A percentile compares a stretch with the other conserved stretches of the same genome.
Evolutionary conservation across 1,284 basidiomycete species (phyloP).

Genomic region (Papiliotrema laurentii): DNA sequence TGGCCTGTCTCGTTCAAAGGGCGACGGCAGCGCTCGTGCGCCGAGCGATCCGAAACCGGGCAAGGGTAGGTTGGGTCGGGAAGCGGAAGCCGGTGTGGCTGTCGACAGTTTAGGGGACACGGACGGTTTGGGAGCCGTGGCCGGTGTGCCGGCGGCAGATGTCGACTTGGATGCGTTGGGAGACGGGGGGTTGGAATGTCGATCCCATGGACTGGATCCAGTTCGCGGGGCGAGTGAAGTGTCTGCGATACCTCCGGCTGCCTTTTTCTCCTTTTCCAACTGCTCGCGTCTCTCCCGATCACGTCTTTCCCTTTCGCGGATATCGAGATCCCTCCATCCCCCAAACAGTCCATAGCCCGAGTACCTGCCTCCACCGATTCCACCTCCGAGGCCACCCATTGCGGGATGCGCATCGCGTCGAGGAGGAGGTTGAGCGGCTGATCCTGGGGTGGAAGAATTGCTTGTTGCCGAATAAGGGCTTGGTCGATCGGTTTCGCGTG

Average conservation of each 20-base stretch:
- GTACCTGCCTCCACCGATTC: too few species aligned
- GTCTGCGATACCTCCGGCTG: too few species aligned
- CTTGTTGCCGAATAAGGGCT: neutral
- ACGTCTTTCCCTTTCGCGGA: neutral
- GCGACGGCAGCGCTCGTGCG: slow-evolving; percentile 4
- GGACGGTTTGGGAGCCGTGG: neutral
- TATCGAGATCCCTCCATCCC: neutral
- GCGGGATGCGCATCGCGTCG: neutral
- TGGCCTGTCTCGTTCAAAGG: slow-evolving; percentile 3
- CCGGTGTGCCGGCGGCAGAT: neutral
- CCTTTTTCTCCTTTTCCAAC: neutral
- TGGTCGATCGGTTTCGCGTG: neutral
- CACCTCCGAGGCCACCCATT: neutral
- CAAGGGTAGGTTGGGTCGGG: slow-evolving; percentile 1
- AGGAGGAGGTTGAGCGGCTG: neutral
- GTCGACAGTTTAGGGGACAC: neutral
- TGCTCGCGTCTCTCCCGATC: neutral
- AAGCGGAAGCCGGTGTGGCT: neutral
- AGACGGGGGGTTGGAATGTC: neutral
- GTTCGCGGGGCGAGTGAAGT: neutral
- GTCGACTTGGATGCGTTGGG: neutral
- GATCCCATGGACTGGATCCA: neutral
- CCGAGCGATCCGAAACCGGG: neutral
- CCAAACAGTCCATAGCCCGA: neutral
- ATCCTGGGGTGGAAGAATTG: neutral